Conservation (phyloP, 2,329 filamentous ascomycete species). For the Epichloe uncinata region DNA sequence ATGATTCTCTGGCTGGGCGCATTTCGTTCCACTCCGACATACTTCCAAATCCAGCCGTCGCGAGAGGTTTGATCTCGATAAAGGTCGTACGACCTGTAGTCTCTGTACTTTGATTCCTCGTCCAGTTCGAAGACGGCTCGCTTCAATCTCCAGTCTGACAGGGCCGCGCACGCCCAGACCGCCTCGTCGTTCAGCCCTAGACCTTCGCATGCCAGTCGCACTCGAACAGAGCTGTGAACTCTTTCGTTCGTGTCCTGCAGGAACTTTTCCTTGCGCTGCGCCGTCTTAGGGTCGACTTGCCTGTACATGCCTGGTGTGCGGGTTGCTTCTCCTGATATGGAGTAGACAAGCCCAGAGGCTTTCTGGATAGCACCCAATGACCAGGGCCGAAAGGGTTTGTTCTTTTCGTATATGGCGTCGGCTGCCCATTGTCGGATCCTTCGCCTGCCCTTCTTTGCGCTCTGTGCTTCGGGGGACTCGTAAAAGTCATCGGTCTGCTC, state of each 20-base stretch:
- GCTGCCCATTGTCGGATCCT: constrained; percentile 28
- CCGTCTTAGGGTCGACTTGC: constrained; percentile 27
- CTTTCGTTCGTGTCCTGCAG: constrained; percentile 41
- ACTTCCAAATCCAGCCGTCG: constrained; percentile 41
- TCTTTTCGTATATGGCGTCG: constrained; percentile 32
- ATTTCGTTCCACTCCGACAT: constrained; percentile 27
- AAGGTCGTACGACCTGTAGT: constrained; percentile 13
- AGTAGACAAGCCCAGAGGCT: constrained; percentile 27
- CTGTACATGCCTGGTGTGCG: constrained; percentile 36
- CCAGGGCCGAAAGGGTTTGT: constrained; percentile 35
- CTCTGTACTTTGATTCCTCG: constrained; percentile 4
- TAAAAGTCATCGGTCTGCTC: constrained; percentile 22
- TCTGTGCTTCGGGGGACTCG: constrained; percentile 8
- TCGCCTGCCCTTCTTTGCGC: constrained; percentile 5
- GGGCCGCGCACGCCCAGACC: constrained; percentile 32
- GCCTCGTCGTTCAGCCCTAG: constrained; percentile 34
- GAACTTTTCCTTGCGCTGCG: constrained; percentile 22
- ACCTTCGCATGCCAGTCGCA: constrained; percentile 37
- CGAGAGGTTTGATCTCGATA: constrained; percentile 6
- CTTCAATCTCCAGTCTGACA: constrained; percentile 31
- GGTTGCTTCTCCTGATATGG: constrained; percentile 27
- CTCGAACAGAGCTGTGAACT: constrained; percentile 39
- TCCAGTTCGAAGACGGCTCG: constrained; percentile 12
- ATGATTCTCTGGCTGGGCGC: constrained; percentile 29
- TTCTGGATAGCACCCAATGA: constrained; percentile 31